Base-by-base conservation (phyloP, 1,284 basidiomycete genomes). In the Uromyces viciae-fabae region DNA sequence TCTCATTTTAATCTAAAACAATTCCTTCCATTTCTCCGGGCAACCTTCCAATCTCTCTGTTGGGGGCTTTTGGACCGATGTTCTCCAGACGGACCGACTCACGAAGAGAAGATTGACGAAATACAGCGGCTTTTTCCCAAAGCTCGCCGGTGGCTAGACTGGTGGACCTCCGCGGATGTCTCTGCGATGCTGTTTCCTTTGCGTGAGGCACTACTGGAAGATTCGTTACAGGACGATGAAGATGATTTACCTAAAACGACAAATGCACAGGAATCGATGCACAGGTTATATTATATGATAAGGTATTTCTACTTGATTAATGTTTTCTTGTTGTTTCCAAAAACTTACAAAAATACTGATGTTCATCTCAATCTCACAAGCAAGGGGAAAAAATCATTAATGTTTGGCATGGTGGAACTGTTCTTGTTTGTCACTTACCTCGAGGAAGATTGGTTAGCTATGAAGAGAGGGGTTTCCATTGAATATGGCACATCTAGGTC, bases 231-330 rank as follows among this genome's bases (percentile, higher is more conserved):
- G 2, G 54, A 17, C 5, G 31, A 73, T 46, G 69, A 54, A 11
- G 68, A 71, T 36, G 42, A 43, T 15, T 49, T 73, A 14, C 71
- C 71, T 19, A 42, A 52, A 3, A 73, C 71, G 22, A 73, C 46
- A 3, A 73, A 73, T 73, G 71, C 71, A 17, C 43, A 52, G 19
- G 43, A 72, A 25, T 40, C 28, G 14, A 60, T 60, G 58, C 58
- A 64, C 28, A 3, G 33, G 8, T 22, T 64, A 17, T 42, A 66
- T 28, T 73, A 73, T 36, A 56, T 54, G 46, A 54, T 73, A 25
- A 54, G 71, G 71, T 56, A 36, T 25, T 40, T 56, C 19, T 7
- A 9, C 8, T 31, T 72, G n/a, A 22, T 52, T 43, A 3, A 3
- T 64, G 31, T 7, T 17, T 42, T 7, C 9, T 7, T 28, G 36